Base-by-base conservation (phyloP, 2,329 filamentous ascomycete genomes). In the Penicillium capsulatum region DNA sequence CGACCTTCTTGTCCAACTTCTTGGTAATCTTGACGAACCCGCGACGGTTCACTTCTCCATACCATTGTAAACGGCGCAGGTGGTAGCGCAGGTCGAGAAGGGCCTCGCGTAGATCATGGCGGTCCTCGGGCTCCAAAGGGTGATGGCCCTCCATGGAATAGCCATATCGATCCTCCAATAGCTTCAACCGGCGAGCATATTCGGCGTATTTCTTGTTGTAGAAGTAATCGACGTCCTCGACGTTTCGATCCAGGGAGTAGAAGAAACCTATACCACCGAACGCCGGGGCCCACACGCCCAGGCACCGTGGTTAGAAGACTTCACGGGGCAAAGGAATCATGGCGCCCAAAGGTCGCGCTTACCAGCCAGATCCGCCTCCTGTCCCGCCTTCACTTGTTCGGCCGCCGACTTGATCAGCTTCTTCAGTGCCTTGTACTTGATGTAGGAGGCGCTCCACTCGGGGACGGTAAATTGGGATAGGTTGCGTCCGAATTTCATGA, bases 11-110 rank as follows among this genome's bases (percentile, higher is more conserved):
- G 68, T 98, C 92, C 31, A 96, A 73, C 68, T 98, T 98, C 73
- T 98, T 98, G 36, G 92, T 95, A 65, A 98, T 98, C 71, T 98
- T 98, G 64, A 94, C 80, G 59, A 98, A 98, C 2, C 92, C 92
- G 49, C 87, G 78, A 36, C 90, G 80, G 65, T 98, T 98, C 58
- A 97, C 91, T 68, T 97, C 91, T 34, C 90, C 91, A 62, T 97
- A 98, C 90, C 90, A 97, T 64, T 94, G 86, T 36, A 98, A 73
- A 58, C 97, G 97, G 44, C 92, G 79, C 51, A 97, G 69, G 60
- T 94, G 86, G 36, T 83, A 84, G 41, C 92, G 80, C 44, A 97
- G 74, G 66, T 98, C 92, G 20, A 97, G 77, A 35, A 98, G 72
- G 24, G 90, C 89, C 24, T 85, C 88, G 72, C 94, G 85, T 32